These are phyloP conservation scores for Alternaria panax DNA, from an alignment of 2,329 filamentous ascomycete genomes.

Conservation along the genomic window DNA sequence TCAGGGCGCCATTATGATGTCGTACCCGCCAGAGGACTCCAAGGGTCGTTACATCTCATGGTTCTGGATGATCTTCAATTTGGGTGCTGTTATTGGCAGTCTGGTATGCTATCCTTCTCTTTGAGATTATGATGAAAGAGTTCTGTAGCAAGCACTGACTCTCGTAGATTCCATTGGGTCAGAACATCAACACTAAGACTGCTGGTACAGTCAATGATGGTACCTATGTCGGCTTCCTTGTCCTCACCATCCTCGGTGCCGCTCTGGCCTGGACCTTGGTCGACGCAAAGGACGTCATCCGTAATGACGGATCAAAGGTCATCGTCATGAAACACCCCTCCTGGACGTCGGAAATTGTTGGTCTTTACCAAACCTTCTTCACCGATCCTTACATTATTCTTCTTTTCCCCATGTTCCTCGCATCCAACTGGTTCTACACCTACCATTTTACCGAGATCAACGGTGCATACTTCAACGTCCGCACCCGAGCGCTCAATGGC, in stretches of 20 bases:
- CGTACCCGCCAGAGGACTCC: constrained; percentile 79
- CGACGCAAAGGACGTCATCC: constrained; percentile 75
- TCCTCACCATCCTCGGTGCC: constrained; percentile 80
- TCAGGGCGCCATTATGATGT: constrained; percentile 88
- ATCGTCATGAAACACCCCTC: constrained; percentile 91
- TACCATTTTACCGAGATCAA: constrained; percentile 83
- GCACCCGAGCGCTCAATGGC: constrained; percentile 78
- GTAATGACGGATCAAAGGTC: constrained; percentile 77
- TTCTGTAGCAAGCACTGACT: constrained; percentile 16
- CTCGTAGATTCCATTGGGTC: constrained; percentile 71
- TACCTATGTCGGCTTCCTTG: constrained; percentile 87
- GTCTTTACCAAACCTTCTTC: constrained; percentile 75
- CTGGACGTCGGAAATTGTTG: constrained; percentile 79
- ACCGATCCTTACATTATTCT: constrained; percentile 76
- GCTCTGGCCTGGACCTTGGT: constrained; percentile 72
- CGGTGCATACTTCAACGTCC: constrained; percentile 72
- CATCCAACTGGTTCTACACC: constrained; percentile 81
- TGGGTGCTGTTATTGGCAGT: constrained; percentile 86
- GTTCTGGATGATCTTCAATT: constrained; percentile 96
- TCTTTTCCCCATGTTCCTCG: constrained; percentile 83
- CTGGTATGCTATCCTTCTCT: constrained; percentile 58
- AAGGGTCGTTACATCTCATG: constrained; percentile 90
- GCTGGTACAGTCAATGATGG: constrained; percentile 69
- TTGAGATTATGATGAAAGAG: constrained; percentile 43
- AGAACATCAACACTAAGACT: constrained; percentile 69